Conservation (phyloP, 129 eudicot species). For the Escallonia herrerae region DNA sequence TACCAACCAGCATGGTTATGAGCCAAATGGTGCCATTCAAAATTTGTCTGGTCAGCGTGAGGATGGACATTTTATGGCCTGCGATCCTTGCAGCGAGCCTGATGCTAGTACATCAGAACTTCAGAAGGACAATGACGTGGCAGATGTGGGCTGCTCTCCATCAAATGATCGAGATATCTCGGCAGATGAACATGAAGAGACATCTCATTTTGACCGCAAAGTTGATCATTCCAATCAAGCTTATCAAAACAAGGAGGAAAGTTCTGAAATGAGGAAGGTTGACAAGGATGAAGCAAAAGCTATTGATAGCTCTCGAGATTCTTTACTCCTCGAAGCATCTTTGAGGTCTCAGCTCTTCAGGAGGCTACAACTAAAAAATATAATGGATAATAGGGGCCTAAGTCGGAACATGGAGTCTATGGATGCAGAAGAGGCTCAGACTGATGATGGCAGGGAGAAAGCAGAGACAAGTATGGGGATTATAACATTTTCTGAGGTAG, state of each 20-base stretch:
- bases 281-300: constrained; percentile 18
- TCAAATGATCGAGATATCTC: constrained; percentile 34
- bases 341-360: constrained; percentile 72
- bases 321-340: constrained; percentile 71
- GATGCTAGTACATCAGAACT: constrained; percentile 52
- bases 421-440: constrained; percentile 24
- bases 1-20: constrained; percentile 17
- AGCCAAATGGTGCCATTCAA: constrained; percentile 21
- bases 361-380: constrained; percentile 34
- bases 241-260: constrained; percentile 25
- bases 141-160: constrained; percentile 21
- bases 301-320: constrained; percentile 41
- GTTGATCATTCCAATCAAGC: constrained; percentile 20
- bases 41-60: constrained; percentile 8
- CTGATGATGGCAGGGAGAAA: constrained; percentile 23
- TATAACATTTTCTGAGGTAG: constrained; percentile 14
- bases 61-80: constrained; percentile 26
- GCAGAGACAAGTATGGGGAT: constrained; percentile 18
- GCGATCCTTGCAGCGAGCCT: constrained; percentile 43
- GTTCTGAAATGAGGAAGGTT: constrained; percentile 23
- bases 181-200: constrained; percentile 39
- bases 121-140: constrained; percentile 23
- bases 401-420: constrained; percentile 18
- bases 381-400: constrained; percentile 21
- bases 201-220: constrained; percentile 30